Evolutionary conservation across 805 yeast species (phyloP), one percentile per base, ranked within the genome.

Genomic region (Kazachstania africana): DNA sequence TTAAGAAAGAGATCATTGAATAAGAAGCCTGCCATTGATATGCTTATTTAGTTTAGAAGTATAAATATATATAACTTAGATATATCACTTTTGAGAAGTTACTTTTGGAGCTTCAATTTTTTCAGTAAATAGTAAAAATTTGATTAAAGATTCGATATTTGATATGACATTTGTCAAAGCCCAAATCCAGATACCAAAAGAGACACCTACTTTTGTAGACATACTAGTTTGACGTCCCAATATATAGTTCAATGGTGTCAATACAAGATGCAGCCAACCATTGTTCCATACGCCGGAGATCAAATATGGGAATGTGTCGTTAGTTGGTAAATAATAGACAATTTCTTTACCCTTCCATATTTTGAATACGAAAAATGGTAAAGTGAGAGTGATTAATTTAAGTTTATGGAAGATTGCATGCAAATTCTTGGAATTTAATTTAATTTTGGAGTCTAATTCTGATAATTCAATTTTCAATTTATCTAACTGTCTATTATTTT

Each of bases 401-500:
- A 46, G 27, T 22, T 36, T 43, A 12, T 45, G 42, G 21, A 50
- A 32, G 4, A 35, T 6, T 12, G 28, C 25, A 24, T 44, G 35
- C 14, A 35, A 24, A 25, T 37, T 32, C 16, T 29, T 26, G 3
- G 20, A 20, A 26, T 40, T 29, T 8, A 27, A 12, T 4, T 60
- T 46, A 10, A 78, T 47, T 8, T 53, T 45, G 26, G 55, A 50
- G 31, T 63, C 66, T 28, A 70, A 42, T 6, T 43, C 35, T 12
- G 63, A 67, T 26, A 78, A 59, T 37, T 79, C 73, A 12, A 55
- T 62, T 27, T 65, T 63, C 30, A 81, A 47, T 36, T 68, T 66
- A 41, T 78, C 85, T 36, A 67, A 59, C 43, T 66, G 69, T 29
- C 98, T 69, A 47, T 84, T 87, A 39, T 87, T 64, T 53, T 84